A percentile compares a stretch with the other conserved stretches of the same genome.
Evolutionary conservation across 2,329 filamentous ascomycete genomes (phyloP).

Genomic region (Neopestalotiopsis sp.): DNA sequence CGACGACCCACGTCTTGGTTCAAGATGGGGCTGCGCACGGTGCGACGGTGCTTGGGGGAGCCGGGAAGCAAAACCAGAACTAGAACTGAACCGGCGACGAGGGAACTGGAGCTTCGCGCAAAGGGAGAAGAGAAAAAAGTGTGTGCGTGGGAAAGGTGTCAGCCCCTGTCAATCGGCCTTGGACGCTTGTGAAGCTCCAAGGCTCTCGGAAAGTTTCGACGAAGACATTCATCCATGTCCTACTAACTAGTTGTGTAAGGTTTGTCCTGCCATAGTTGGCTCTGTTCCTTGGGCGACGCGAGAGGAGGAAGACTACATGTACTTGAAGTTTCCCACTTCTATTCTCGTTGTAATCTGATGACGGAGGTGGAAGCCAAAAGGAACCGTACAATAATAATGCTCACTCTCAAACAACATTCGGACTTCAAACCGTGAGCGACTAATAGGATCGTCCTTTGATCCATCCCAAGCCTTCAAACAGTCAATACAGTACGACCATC

Average conservation of each 20-base stretch:
- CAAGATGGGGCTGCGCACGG: neutral
- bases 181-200: neutral
- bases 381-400: conserved; percentile 1
- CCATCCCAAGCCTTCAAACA: neutral
- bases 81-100: neutral
- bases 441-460: neutral
- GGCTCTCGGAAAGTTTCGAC: conserved; percentile 10
- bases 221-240: neutral
- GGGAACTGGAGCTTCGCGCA: neutral
- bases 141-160: neutral
- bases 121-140: neutral
- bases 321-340: conserved; percentile 1
- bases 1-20: conserved; percentile 7
- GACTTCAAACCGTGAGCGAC: neutral
- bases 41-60: neutral
- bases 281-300: neutral
- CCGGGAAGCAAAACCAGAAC: neutral
- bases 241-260: neutral
- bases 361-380: neutral
- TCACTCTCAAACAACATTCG: neutral
- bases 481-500: neutral
- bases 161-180: conserved; percentile 12
- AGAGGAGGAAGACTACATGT: conserved; percentile 3
- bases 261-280: neutral
- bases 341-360: neutral